These are phyloP conservation scores for Citrus unshiu DNA, from an alignment of 345 rosid genomes.

Conservation along the genomic window DNA sequence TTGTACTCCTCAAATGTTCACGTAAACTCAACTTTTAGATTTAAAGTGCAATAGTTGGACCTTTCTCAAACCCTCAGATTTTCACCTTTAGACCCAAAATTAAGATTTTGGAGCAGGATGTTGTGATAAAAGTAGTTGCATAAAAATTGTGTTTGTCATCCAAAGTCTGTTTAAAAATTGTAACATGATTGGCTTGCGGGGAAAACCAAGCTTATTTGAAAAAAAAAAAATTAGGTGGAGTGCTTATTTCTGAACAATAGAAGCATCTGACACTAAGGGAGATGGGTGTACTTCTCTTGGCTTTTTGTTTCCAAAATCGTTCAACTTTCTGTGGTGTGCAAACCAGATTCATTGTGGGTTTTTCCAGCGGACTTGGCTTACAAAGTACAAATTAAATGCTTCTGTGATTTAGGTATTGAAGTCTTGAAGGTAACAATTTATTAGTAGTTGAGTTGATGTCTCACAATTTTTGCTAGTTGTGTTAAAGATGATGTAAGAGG, in stretches of 20 bases:
- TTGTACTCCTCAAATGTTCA: neutral
- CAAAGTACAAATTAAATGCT: neutral
- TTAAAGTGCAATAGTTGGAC: neutral
- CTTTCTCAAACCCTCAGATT: neutral
- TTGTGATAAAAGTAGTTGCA: neutral
- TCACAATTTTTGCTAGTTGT: neutral
- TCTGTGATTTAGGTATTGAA: neutral
- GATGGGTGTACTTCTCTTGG: neutral
- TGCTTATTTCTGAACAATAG: neutral
- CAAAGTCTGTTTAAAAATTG: neutral
- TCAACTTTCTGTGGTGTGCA: neutral
- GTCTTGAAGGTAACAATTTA: neutral
- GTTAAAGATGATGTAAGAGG: neutral
- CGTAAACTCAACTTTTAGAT: neutral
- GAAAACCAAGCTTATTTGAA: neutral
- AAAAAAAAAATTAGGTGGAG: neutral
- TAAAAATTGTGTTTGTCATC: neutral
- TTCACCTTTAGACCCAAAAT: neutral
- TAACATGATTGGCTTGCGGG: neutral
- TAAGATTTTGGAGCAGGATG: neutral
- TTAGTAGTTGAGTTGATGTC: neutral
- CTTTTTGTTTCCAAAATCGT: neutral
- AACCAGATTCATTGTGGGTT: neutral
- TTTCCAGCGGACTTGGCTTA: neutral
- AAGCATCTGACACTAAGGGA: neutral